Base-by-base conservation (phyloP, 352 stramenopile species). In the Phytopythium boreale region DNA sequence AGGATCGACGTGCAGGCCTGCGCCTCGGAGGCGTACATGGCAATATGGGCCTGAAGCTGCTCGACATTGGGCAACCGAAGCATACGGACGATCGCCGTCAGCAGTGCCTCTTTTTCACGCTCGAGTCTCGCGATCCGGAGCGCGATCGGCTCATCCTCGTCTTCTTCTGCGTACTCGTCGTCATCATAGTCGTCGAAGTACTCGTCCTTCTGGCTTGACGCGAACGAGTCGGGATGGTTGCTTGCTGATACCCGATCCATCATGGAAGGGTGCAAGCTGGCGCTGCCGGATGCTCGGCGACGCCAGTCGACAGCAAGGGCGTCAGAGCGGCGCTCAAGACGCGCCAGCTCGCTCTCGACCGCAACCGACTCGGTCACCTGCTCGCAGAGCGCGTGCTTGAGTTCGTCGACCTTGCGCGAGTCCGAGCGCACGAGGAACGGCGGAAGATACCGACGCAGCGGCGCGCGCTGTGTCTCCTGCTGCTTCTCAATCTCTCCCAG, bases 31-130 rank as follows among this genome's bases (percentile, higher is more conserved):
- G 75, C 67, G 62, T 84, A 88, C 74, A 92, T 87, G 49, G 82
- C 80, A 46, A 94, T 80, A 44, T 88, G 86, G n/a, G 86, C 77
- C 56, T 89, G 74, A 39, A 92, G 78, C 67, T 87, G 79, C 50
- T 82, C 60, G 5, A 71, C 76, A n/a, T 92, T 83, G 0, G 86
- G 78, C 36, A 84, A 59, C 7, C 67, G 70, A 20, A 86, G 58
- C 22, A 75, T 75, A 4, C 69, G 64, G 8, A 92, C 62, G 53
- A 92, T 67, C 5, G 72, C 62, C 17, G 72, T 62, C 5, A 92
- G 64, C 3, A 90, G 56, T n/a, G 67, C 67, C 66, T 92, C 73
- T 62, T 89, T 89, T 66, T 88, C 79, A 26, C 63, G 75, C 68
- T 89, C 74, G 36, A 91, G 77, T 61, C 72, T 59, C 12, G 77